Conservation (phyloP, 768 basidiomycete species). For the Phallus indusiatus region DNA sequence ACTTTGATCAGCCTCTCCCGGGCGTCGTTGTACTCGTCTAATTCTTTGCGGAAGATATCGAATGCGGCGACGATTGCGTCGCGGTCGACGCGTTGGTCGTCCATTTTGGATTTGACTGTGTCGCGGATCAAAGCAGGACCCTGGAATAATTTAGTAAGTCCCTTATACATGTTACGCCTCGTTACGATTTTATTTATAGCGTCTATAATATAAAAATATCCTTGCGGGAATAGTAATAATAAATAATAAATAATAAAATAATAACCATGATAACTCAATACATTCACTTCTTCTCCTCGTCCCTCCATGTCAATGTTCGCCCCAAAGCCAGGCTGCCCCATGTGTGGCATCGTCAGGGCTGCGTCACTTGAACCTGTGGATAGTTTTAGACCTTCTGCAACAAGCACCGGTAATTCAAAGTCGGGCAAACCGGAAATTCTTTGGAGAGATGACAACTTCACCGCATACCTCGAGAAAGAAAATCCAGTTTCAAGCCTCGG, state of each 20-base stretch:
- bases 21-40: conserved; percentile 80
- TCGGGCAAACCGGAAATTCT: conserved; percentile 49
- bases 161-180: too few relatives aligned
- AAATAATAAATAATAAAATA: too few relatives aligned
- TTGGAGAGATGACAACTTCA: conserved; percentile 72
- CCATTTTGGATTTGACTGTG: neutral
- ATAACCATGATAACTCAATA: too few relatives aligned
- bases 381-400: conserved; percentile 32
- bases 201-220: too few relatives aligned
- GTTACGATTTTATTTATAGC: too few relatives aligned
- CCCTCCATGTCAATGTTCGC: conserved; percentile 40
- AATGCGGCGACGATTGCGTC: conserved; percentile 29
- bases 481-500: conserved; percentile 66
- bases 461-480: conserved; percentile 58
- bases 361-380: conserved; percentile 36
- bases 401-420: conserved; percentile 15
- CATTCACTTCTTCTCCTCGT: neutral
- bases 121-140: neutral
- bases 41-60: conserved; percentile 52
- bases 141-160: too few relatives aligned
- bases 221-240: too few relatives aligned
- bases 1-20: conserved; percentile 90
- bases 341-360: conserved; percentile 63
- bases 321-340: conserved; percentile 60
- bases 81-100: neutral